A percentile compares a stretch with the other conserved stretches of the same genome.
Conservation (phyloP, 129 eudicot genomes). For the Solidago caesia region DNA sequence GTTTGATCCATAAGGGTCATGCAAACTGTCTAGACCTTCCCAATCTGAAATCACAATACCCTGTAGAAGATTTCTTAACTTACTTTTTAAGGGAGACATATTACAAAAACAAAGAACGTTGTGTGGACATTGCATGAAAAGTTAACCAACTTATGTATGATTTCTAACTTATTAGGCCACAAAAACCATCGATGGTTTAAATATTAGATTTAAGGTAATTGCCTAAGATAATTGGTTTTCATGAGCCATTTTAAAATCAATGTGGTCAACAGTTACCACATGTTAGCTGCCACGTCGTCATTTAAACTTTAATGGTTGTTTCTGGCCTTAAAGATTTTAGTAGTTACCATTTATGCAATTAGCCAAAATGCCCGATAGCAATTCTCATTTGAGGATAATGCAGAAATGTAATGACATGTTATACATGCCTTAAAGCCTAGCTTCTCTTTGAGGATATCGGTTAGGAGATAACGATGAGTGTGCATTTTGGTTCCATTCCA, state of each 20-base stretch:
- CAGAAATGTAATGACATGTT: background rate
- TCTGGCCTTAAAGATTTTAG: background rate
- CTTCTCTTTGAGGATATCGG: conserved; percentile 67
- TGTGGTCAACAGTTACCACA: background rate
- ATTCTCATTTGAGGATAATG: conserved; percentile 6
- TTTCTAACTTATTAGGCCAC: no score
- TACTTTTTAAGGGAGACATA: background rate
- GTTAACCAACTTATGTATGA: no score
- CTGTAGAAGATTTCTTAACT: conserved; percentile 34
- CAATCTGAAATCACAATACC: conserved; percentile 87
- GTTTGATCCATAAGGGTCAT: conserved; percentile 63
- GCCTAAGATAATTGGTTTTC: no score
- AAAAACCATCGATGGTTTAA: no score
- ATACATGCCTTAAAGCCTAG: conserved; percentile 75
- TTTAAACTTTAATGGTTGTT: background rate
- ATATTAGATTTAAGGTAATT: no score
- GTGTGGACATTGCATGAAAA: background rate
- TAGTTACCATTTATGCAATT: no score
- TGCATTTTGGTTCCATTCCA: conserved; percentile 83
- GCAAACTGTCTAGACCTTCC: conserved; percentile 80
- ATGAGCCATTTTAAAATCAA: background rate
- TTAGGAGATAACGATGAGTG: conserved; percentile 59
- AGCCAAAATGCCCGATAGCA: background rate
- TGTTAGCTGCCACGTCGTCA: background rate
- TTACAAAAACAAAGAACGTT: background rate